A percentile compares a stretch with the other conserved stretches of the same genome.
Evolutionary conservation across 1,139 yeast genomes (phyloP).

Genomic region (Candida gigantensis): DNA sequence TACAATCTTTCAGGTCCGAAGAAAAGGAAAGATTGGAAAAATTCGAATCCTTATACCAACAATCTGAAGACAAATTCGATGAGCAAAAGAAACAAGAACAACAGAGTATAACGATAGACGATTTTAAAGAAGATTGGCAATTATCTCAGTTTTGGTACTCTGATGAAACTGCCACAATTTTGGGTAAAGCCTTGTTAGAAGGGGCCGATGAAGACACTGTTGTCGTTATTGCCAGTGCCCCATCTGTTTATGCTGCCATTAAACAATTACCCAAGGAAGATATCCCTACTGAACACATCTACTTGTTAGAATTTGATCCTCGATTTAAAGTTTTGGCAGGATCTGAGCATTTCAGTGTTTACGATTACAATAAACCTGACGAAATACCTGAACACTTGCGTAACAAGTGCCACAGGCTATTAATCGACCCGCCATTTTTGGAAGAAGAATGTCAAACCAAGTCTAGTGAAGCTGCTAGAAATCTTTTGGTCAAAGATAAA

Average conservation of each 20-base stretch:
- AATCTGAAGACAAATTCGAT: conserved; percentile 59
- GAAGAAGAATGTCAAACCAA: conserved; percentile 80
- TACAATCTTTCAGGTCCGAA: conserved; percentile 69
- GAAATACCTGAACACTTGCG: conserved; percentile 58
- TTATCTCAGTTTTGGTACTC: conserved; percentile 88
- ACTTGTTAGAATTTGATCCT: conserved; percentile 74
- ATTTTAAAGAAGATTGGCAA: conserved; percentile 91
- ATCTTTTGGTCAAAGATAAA: conserved; percentile 49
- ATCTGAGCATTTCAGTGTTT: conserved; percentile 60
- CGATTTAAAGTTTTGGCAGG: conserved; percentile 78
- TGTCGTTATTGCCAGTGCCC: conserved; percentile 81
- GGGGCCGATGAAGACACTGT: conserved; percentile 75
- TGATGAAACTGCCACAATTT: conserved; percentile 65
- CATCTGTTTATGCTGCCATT: conserved; percentile 88
- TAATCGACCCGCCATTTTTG: conserved; percentile 87
- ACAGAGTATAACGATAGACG: conserved; percentile 46
- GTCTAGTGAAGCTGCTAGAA: conserved; percentile 68
- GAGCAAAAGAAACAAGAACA: conserved; percentile 16
- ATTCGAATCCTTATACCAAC: conserved; percentile 56
- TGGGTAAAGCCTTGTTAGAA: conserved; percentile 70
- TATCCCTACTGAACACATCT: conserved; percentile 67
- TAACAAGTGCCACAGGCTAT: conserved; percentile 68
- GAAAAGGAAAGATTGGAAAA: conserved; percentile 60
- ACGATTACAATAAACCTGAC: conserved; percentile 73
- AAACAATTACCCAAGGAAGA: conserved; percentile 50